Evolutionary conservation across 2,329 filamentous ascomycete species (phyloP).

Genomic region (Cordyceps pruinosa): DNA sequence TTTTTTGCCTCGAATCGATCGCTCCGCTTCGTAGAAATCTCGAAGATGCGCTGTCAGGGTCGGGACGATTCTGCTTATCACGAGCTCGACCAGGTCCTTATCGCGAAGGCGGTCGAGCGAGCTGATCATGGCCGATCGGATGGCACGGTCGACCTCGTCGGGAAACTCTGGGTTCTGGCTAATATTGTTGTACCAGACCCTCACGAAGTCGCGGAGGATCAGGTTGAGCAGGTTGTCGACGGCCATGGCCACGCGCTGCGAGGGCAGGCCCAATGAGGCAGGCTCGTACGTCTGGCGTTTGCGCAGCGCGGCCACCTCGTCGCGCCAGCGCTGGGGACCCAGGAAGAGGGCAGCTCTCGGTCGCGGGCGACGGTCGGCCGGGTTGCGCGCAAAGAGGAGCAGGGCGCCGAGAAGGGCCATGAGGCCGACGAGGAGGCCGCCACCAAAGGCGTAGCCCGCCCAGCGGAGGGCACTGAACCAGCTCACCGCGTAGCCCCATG

Average conservation of each 20-base stretch:
- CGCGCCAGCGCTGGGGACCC: slow-evolving; percentile 56
- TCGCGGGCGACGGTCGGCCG: slow-evolving; percentile 32
- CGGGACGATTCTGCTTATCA: slow-evolving; percentile 77
- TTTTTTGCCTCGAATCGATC: slow-evolving; percentile 77
- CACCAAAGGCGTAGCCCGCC: slow-evolving; percentile 74
- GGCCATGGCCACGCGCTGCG: slow-evolving; percentile 69
- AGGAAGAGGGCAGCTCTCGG: slow-evolving; percentile 53
- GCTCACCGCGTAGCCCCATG: slow-evolving; percentile 80
- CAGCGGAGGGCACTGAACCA: slow-evolving; percentile 80
- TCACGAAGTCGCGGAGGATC: slow-evolving; percentile 76
- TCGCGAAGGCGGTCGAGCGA: slow-evolving; percentile 65
- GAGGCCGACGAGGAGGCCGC: slow-evolving; percentile 56
- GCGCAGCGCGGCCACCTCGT: slow-evolving; percentile 61
- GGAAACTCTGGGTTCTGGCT: slow-evolving; percentile 73
- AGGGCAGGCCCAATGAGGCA: slow-evolving; percentile 65
- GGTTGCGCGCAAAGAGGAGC: slow-evolving; percentile 53
- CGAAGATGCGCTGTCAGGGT: slow-evolving; percentile 82
- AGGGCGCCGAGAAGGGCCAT: slow-evolving; percentile 29
- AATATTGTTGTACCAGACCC: slow-evolving; percentile 82
- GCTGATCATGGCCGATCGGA: slow-evolving; percentile 64
- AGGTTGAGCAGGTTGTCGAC: slow-evolving; percentile 73
- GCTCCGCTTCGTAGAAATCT: slow-evolving; percentile 87
- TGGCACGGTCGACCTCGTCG: slow-evolving; percentile 76
- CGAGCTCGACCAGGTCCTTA: slow-evolving; percentile 76
- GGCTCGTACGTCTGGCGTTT: slow-evolving; percentile 60